A percentile compares a stretch with the other conserved stretches of the same genome.
These are phyloP conservation scores for Sorghum bicolor DNA, from an alignment of 176 grass and related monocot genomes.

Conservation along the genomic window Sorghum_bicolor_NCBIv3 NC_012870.2:4088501-4089000, in stretches of 20 bases:
- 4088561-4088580: background rate
- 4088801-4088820: background rate
- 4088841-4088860: too few relatives aligned
- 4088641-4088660: background rate
- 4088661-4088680: too few relatives aligned
- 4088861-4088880: background rate
- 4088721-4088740: too few relatives aligned
- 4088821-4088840: background rate
- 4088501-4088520: background rate
- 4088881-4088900: background rate
- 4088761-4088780: background rate
- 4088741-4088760: background rate
- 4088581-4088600: background rate
- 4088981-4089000: too few relatives aligned
- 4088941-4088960: too few relatives aligned
- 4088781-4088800: background rate
- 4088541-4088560: too few relatives aligned
- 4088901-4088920: too few relatives aligned
- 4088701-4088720: background rate
- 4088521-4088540: background rate
- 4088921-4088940: too few relatives aligned
- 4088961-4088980: too few relatives aligned
- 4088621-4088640: background rate
- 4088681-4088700: background rate
- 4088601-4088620: background rate